Evolutionary conservation across 257 asterid species (phyloP).

Genomic region (Catharanthus roseus): DNA sequence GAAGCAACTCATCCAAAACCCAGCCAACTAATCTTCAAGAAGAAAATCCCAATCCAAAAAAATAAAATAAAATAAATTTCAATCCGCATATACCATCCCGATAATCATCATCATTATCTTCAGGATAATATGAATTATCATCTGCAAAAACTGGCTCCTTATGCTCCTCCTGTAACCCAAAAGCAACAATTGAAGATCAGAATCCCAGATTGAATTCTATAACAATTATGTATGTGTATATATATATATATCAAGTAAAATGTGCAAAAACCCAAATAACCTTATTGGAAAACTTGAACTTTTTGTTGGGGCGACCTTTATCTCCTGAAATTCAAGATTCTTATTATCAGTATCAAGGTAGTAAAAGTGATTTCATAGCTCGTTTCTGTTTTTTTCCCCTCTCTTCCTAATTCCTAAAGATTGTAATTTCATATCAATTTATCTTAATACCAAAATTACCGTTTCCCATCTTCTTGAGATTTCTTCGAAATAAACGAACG

Average conservation of each 20-base stretch:
- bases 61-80: not conserved
- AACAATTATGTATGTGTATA: not conserved
- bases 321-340: constrained; percentile 57
- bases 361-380: not conserved
- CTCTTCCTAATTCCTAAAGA: not conserved
- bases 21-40: not conserved
- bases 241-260: not conserved
- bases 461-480: constrained; percentile 15
- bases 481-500: not conserved
- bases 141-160: constrained; percentile 36
- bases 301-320: constrained; percentile 65
- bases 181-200: not conserved
- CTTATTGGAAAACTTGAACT: constrained; percentile 55
- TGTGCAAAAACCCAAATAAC: constrained; percentile 24
- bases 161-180: constrained; percentile 48
- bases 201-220: not conserved
- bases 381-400: not conserved
- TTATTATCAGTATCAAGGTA: not conserved
- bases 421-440: not conserved
- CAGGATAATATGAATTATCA: constrained; percentile 35
- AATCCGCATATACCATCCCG: constrained; percentile 48
- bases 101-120: constrained; percentile 60
- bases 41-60: not conserved
- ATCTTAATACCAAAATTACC: constrained; percentile 2
- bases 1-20: constrained; percentile 2